A percentile compares a stretch with the other conserved stretches of the same genome.
phyloP scores from a whole-genome alignment of 2,329 filamentous ascomycete species.

The Ceratocystis cacaofunesta region DNA sequence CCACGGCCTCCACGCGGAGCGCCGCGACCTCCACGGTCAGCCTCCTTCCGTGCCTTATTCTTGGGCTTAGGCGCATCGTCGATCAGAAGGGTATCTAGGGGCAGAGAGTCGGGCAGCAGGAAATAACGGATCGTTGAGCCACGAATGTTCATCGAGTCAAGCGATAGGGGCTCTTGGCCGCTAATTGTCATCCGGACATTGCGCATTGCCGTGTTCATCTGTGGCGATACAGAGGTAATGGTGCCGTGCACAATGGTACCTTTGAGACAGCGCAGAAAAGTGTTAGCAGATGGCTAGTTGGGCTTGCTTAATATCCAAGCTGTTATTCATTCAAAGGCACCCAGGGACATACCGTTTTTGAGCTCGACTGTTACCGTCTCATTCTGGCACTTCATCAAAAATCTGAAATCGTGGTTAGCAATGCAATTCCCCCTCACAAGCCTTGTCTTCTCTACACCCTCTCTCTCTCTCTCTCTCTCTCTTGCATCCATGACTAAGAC shows the following conservation, averaged over 20 bases:
- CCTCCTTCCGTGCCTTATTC: constrained; percentile 98
- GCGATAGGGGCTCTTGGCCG: constrained; percentile 69
- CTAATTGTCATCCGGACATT: constrained; percentile 93
- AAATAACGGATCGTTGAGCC: constrained; percentile 93
- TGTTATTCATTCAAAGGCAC: background rate
- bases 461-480: background rate
- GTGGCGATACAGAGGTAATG: constrained; percentile 87
- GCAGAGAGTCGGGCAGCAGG: constrained; percentile 89
- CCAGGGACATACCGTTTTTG: constrained; percentile 63
- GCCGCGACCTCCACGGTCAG: constrained; percentile 44
- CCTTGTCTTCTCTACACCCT: background rate
- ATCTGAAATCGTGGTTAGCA: constrained; percentile 39
- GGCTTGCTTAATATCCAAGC: background rate
- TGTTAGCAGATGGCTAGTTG: background rate
- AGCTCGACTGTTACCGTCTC: constrained; percentile 97
- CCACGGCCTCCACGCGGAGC: constrained; percentile 35
- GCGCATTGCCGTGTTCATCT: constrained; percentile 96
- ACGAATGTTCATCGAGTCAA: constrained; percentile 93
- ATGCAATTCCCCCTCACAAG: background rate
- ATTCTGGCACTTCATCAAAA: constrained; percentile 98
- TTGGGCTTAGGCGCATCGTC: constrained; percentile 97
- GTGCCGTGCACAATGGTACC: constrained; percentile 94
- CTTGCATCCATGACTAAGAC: background rate
- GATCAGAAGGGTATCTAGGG: constrained; percentile 85
- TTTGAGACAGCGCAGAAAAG: constrained; percentile 25